phyloP scores from a whole-genome alignment of 78 protist species.

The Abeoforma whisleri region DNA sequence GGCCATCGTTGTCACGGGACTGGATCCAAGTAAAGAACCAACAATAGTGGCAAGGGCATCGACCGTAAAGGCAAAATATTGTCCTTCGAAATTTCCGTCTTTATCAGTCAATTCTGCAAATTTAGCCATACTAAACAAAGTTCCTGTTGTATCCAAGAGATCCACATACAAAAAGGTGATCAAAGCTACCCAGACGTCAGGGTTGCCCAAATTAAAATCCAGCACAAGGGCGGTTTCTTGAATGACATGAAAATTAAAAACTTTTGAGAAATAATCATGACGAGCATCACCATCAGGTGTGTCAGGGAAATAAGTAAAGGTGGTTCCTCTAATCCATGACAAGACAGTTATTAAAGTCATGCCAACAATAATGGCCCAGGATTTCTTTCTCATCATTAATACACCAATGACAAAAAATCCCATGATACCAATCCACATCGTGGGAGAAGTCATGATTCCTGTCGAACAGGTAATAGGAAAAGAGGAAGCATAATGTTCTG shows the following conservation, averaged over 20 bases:
- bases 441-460: background rate
- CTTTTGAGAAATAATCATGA: constrained; percentile 6
- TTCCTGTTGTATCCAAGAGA: constrained; percentile 28
- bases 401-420: constrained; percentile 19
- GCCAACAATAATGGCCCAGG: background rate
- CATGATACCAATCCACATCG: constrained; percentile 28
- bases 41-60: constrained; percentile 37
- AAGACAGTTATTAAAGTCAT: constrained; percentile 15
- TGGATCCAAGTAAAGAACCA: background rate
- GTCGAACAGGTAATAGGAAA: background rate
- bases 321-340: constrained; percentile 19
- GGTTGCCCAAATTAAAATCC: constrained; percentile 1
- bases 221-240: constrained; percentile 14
- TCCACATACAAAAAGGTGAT: constrained; percentile 29
- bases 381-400: background rate
- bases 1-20: constrained; percentile 26
- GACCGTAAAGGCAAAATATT: constrained; percentile 12
- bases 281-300: background rate
- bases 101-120: constrained; percentile 34
- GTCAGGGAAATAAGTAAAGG: constrained; percentile 32
- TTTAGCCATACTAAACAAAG: constrained; percentile 1
- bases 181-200: constrained; percentile 34
- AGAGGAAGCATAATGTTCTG: background rate
- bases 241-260: constrained; percentile 11
- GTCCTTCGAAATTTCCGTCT: constrained; percentile 27